Percentiles rank a stretch among this genome's conserved stretches.
These are phyloP conservation scores for Hemisphaericaspora subhashii DNA, from an alignment of 1,139 yeast species.

Conservation along the genomic window DNA sequence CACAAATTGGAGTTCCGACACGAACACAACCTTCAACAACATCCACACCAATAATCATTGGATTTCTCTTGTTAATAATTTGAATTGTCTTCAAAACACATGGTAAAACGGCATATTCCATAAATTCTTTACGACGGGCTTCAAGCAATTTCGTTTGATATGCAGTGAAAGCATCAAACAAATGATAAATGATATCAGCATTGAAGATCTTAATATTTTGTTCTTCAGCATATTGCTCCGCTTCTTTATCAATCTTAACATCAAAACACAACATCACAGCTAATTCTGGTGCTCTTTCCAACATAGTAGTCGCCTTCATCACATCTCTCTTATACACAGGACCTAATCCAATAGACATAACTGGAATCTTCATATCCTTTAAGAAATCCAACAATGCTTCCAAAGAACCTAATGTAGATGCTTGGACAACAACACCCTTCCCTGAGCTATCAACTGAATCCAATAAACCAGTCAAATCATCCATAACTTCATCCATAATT, in stretches of 20 bases:
- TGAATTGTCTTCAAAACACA: slow-evolving; percentile 92
- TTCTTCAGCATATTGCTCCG: slow-evolving; percentile 95
- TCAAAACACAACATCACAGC: slow-evolving; percentile 98
- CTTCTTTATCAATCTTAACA: slow-evolving; percentile 95
- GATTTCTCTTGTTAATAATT: slow-evolving; percentile 97
- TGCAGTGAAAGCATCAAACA: slow-evolving; percentile 92
- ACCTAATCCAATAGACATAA: slow-evolving; percentile 96
- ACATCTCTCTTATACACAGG: slow-evolving; percentile 98
- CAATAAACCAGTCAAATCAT: slow-evolving; percentile 89
- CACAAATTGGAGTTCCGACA: slow-evolving; percentile 93
- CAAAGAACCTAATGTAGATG: slow-evolving; percentile 95
- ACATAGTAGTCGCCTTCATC: slow-evolving; percentile 95
- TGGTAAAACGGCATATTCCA: slow-evolving; percentile 91
- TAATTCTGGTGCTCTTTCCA: slow-evolving; percentile 91
- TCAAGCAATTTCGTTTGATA: slow-evolving; percentile 88
- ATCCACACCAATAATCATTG: slow-evolving; percentile 99
- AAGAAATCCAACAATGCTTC: slow-evolving; percentile 96
- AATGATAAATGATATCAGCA: slow-evolving; percentile 94
- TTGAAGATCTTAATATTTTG: slow-evolving; percentile 88
- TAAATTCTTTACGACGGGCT: slow-evolving; percentile 84
- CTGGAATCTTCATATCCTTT: slow-evolving; percentile 98
- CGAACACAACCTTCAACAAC: slow-evolving; percentile 88
- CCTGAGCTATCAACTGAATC: slow-evolving; percentile 95
- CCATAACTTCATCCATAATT: slow-evolving; percentile 97
- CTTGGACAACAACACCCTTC: slow-evolving; percentile 97